Base-by-base conservation (phyloP, 2,329 filamentous ascomycete species). In the Botrytis squamosa region DNA sequence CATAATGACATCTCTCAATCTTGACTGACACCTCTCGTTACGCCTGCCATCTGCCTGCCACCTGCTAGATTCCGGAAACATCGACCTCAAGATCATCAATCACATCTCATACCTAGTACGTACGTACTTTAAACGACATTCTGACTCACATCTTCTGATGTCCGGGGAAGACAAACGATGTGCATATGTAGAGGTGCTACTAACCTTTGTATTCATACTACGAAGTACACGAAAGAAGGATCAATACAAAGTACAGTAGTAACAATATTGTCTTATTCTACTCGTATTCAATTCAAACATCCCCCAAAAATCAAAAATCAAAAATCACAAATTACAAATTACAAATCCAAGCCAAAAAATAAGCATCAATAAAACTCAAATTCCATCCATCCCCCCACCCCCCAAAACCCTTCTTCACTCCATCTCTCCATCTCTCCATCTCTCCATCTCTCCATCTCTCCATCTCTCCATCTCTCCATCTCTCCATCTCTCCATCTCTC, bases 311-410 rank as follows among this genome's bases (percentile, higher is more conserved):
- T 40, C 12, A 40, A 6, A 16, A 42, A 42, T 44, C 16, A 44
- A 5, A 46, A 10, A 10, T 25, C 46, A 49, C 44, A 22, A 29
- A 29, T 29, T 29, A 29, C 44, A 22, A 9, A 46, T 52, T 4
- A n/a, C 22, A 25, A 29, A 29, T 29, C n/a, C 25, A 55, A n/a
- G 49, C 14, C 16, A 16, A 16, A 6, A 55, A 59, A 36, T 12
- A 60, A 18, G 29, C 57, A 60, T 36, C 57, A 20, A 60, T 22
- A 25, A 25, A 60, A 10, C 29, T 22, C 29, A 36, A 33, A 59
- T 18, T 20, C 1, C 9, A 7, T 7, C n/a, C 29, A 14, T 3
- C 14, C 16, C 7, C 2, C 55, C n/a, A 4, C 14, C 2, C 5
- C 55, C 55, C n/a, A 33, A 33, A 59, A 8, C 9, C 18, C 16